Evolutionary conservation across 441 rosid species (phyloP).

Genomic region (Macaranga tanarius): DNA sequence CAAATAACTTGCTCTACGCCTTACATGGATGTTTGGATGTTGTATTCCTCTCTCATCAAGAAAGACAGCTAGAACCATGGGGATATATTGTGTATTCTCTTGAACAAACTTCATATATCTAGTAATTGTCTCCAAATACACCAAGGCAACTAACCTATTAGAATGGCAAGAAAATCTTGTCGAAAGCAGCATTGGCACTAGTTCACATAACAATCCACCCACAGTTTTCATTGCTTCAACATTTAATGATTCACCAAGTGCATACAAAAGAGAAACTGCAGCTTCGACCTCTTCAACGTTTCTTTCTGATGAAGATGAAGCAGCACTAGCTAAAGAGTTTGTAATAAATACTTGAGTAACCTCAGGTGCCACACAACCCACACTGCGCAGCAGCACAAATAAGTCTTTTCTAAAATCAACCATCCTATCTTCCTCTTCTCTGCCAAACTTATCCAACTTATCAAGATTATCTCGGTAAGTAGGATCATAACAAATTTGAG

Average conservation of each 20-base stretch:
- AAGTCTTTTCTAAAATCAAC: constrained; percentile 79
- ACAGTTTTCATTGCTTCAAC: constrained; percentile 75
- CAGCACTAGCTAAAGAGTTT: constrained; percentile 65
- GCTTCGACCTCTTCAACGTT: constrained; percentile 96
- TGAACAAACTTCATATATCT: constrained; percentile 83
- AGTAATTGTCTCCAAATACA: constrained; percentile 74
- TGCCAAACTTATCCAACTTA: constrained; percentile 75
- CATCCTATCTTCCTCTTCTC: constrained; percentile 92
- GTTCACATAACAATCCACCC: constrained; percentile 61
- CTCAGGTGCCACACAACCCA: constrained; percentile 87
- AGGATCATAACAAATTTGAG: constrained; percentile 76
- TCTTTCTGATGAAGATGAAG: constrained; percentile 56
- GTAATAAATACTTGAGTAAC: constrained; percentile 70
- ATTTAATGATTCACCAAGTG: constrained; percentile 78
- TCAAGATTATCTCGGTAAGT: constrained; percentile 64
- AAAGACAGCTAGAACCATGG: constrained; percentile 74
- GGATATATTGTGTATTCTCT: constrained; percentile 64
- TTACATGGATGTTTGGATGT: constrained; percentile 76
- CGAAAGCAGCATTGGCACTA: constrained; percentile 73
- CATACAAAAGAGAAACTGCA: constrained; percentile 85
- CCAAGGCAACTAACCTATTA: constrained; percentile 80
- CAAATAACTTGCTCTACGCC: constrained; percentile 86
- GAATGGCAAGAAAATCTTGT: constrained; percentile 81
- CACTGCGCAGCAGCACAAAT: constrained; percentile 72
- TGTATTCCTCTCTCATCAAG: constrained; percentile 92